These are phyloP conservation scores for Neurospora discreta DNA, from an alignment of 495 filamentous ascomycete genomes.

Conservation along the genomic window DNA sequence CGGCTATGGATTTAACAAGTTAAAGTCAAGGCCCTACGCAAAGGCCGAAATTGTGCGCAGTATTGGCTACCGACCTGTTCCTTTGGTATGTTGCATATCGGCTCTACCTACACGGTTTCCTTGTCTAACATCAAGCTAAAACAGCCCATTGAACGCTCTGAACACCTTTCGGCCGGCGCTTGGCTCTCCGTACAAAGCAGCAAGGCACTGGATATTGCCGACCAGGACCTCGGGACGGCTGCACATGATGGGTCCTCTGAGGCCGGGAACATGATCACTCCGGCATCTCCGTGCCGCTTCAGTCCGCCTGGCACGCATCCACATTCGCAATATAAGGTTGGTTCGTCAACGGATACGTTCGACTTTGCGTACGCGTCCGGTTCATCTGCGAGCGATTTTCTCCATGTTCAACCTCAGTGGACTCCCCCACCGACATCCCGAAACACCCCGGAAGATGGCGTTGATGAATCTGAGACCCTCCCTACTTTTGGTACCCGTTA, in stretches of 20 bases:
- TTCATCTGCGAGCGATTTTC: background rate
- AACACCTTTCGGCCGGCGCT: background rate
- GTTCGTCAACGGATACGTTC: background rate
- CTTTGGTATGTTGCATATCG: slow-evolving; percentile 17
- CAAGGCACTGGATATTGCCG: background rate
- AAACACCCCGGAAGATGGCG: background rate
- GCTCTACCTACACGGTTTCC: background rate
- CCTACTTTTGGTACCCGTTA: background rate
- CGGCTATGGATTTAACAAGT: slow-evolving; percentile 31
- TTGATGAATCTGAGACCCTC: background rate
- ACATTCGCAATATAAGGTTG: background rate
- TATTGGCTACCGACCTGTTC: slow-evolving; percentile 26
- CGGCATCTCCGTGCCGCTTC: background rate
- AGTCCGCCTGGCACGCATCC: background rate
- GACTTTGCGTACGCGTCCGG: background rate
- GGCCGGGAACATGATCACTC: background rate
- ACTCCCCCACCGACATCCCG: slow-evolving; percentile 11
- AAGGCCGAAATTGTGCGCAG: slow-evolving; percentile 21
- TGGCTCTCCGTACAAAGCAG: background rate
- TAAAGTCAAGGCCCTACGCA: slow-evolving; percentile 17
- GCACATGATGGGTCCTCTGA: background rate
- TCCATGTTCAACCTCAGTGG: slow-evolving; percentile 5
- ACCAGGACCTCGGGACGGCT: background rate
- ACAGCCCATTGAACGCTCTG: background rate
- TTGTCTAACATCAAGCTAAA: background rate